Evolutionary conservation across 495 filamentous ascomycete species (phyloP).

Genomic region (Amniculicola lignicola): DNA sequence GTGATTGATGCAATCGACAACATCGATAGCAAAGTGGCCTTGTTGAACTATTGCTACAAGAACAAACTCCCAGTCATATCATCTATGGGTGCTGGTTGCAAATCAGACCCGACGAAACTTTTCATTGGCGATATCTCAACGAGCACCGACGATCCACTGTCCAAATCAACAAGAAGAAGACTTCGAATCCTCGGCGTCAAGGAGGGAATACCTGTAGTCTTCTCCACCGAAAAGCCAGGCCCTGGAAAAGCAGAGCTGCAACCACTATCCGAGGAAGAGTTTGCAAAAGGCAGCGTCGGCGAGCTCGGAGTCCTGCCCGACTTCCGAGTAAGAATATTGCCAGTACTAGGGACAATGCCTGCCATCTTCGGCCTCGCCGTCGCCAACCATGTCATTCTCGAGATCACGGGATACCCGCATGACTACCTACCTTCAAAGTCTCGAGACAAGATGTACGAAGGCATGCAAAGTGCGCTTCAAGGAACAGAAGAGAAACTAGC

Average conservation of each 20-base stretch:
- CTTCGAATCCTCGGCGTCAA: slow-evolving; percentile 77
- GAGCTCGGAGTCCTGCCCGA: slow-evolving; percentile 86
- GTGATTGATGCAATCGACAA: slow-evolving; percentile 98
- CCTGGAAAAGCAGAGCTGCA: slow-evolving; percentile 88
- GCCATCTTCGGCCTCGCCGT: slow-evolving; percentile 87
- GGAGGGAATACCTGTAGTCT: slow-evolving; percentile 84
- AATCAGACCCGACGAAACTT: slow-evolving; percentile 91
- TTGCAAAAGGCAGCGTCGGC: slow-evolving; percentile 77
- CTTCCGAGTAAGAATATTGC: slow-evolving; percentile 89
- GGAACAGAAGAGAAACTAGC: slow-evolving; percentile 71
- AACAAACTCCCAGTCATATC: slow-evolving; percentile 77
- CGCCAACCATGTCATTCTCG: slow-evolving; percentile 87
- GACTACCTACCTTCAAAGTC: slow-evolving; percentile 80
- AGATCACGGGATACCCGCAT: slow-evolving; percentile 79
- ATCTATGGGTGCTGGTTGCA: slow-evolving; percentile 96
- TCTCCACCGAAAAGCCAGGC: slow-evolving; percentile 86
- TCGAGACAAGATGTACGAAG: slow-evolving; percentile 86
- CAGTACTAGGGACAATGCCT: slow-evolving; percentile 95
- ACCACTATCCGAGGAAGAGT: slow-evolving; percentile 85
- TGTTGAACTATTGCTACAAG: slow-evolving; percentile 82
- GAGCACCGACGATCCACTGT: slow-evolving; percentile 84
- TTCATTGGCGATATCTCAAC: slow-evolving; percentile 88
- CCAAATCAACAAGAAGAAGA: slow-evolving; percentile 73
- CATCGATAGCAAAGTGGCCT: slow-evolving; percentile 89
- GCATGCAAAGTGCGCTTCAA: slow-evolving; percentile 67